Base-by-base conservation (phyloP, 2,329 filamentous ascomycete species). In the Colletotrichum eleusines region DNA sequence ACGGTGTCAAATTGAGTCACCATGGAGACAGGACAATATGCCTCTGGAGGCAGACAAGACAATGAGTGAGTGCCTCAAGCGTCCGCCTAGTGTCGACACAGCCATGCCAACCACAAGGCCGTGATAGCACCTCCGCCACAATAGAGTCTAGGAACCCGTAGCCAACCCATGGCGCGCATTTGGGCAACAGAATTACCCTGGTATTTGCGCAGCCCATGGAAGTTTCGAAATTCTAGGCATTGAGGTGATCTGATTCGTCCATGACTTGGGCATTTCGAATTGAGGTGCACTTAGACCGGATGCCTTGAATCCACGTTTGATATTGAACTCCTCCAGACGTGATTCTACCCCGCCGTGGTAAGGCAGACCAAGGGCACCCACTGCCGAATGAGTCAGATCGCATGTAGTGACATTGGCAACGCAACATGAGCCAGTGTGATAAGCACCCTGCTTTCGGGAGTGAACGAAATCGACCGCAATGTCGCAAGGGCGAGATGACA, bases 41-140 rank as follows among this genome's bases (percentile, higher is more conserved):
- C 46, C 46, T 62, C 14, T n/a, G n/a, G 5, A 50, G 48, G 60
- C 60, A 63, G 60, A 63, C 60, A 11, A 63, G 48, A 63, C 59
- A 62, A n/a, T n/a, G n/a, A n/a, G n/a, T n/a, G n/a, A n/a, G 16
- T 54, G 26, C 60, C 35, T 40, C 14, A 38, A 44, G 16, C 20
- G 33, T 48, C 48, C 33, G 48, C 60, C 35, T 44, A 54, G 35
- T 23, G 26, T n/a, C 3, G 7, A 31, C 60, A 63, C 35, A 20
- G 60, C 48, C 26, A 54, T 44, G 38, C 4, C 35, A 54, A 31
- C 48, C 23, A n/a, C 60, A 53, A 42, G 11, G 35, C 28, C 18
- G 35, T 33, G 35, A 38, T 12, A n/a, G 9, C 42, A 40, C 35
- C 14, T 26, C 46, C 11, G 20, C 35, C n/a, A 55, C 53, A 33